Conservation (phyloP, 1,284 basidiomycete species). For the Trichosporon faecale region DNA sequence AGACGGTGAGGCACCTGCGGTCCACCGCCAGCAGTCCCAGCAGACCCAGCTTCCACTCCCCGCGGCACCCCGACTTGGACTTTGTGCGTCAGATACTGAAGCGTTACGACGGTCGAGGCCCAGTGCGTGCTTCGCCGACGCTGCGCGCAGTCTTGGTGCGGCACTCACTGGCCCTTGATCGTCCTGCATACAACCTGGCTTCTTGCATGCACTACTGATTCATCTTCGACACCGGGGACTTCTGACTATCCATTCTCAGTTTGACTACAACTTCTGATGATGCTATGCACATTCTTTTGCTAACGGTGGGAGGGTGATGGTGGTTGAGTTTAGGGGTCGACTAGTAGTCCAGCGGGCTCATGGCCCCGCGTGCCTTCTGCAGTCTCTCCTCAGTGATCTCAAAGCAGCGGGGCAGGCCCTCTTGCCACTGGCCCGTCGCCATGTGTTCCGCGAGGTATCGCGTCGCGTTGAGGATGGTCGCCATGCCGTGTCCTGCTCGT, state of each 20-base stretch:
- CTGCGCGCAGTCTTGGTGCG: background rate
- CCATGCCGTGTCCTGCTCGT: constrained; percentile 25
- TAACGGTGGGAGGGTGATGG: too few species aligned
- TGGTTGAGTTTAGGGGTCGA: background rate
- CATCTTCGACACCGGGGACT: background rate
- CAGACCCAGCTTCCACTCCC: too few species aligned
- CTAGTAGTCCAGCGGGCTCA: background rate
- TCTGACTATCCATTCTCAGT: background rate
- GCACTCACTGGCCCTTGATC: background rate
- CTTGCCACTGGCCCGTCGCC: constrained; percentile 28
- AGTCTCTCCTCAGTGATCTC: constrained; percentile 15
- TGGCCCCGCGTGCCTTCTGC: background rate
- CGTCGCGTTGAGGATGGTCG: constrained; percentile 27
- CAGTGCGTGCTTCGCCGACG: background rate
- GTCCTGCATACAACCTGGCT: too few species aligned
- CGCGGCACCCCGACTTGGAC: background rate
- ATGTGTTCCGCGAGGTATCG: constrained; percentile 27
- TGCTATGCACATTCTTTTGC: background rate
- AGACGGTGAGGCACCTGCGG: too few species aligned
- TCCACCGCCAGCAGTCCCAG: too few species aligned
- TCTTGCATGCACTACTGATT: too few species aligned
- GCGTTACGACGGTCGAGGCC: background rate
- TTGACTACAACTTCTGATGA: background rate
- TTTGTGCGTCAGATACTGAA: background rate
- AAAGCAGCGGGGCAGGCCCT: constrained; percentile 12